These are phyloP conservation scores for Aspergillus mulundensis DNA, from an alignment of 495 filamentous ascomycete species.

Conservation along the genomic window DNA sequence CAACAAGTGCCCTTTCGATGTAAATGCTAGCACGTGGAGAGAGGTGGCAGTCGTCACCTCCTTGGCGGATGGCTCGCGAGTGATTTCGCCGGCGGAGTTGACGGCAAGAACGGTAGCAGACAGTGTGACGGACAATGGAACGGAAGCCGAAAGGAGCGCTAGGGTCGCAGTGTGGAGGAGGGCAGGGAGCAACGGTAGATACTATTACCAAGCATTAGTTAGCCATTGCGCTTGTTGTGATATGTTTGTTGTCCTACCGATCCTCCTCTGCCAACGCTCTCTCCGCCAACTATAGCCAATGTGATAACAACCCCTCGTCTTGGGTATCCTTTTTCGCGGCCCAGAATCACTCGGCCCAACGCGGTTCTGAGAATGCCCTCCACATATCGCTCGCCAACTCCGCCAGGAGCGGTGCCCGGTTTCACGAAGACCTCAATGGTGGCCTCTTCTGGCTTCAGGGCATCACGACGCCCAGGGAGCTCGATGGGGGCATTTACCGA, in stretches of 20 bases:
- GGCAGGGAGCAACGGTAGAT: slow-evolving; percentile 67
- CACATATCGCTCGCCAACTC: slow-evolving; percentile 68
- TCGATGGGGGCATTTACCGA: slow-evolving; percentile 93
- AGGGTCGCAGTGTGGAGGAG: slow-evolving; percentile 69
- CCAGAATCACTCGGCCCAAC: slow-evolving; percentile 30
- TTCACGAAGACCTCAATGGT: slow-evolving; percentile 86
- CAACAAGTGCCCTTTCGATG: slow-evolving; percentile 67
- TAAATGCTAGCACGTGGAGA: slow-evolving; percentile 74
- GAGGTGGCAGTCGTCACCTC: slow-evolving; percentile 57
- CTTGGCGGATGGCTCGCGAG: slow-evolving; percentile 52
- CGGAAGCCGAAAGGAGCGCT: slow-evolving; percentile 69
- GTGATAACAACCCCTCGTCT: slow-evolving; percentile 43
- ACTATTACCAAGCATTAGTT: slow-evolving; percentile 45
- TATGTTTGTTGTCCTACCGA: slow-evolving; percentile 49
- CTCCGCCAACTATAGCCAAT: slow-evolving; percentile 34
- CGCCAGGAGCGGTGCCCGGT: slow-evolving; percentile 59
- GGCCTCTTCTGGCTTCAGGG: slow-evolving; percentile 81
- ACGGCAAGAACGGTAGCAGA: slow-evolving; percentile 62
- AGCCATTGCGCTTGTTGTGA: neutral
- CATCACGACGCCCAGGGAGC: slow-evolving; percentile 70
- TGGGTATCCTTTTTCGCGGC: slow-evolving; percentile 34
- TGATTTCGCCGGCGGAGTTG: slow-evolving; percentile 44
- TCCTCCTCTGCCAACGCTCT: slow-evolving; percentile 67
- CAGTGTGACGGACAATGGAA: slow-evolving; percentile 68
- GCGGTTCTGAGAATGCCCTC: slow-evolving; percentile 30